Base-by-base conservation (phyloP, 2,329 filamentous ascomycete genomes). In the Lasiodiplodia citricola region DNA sequence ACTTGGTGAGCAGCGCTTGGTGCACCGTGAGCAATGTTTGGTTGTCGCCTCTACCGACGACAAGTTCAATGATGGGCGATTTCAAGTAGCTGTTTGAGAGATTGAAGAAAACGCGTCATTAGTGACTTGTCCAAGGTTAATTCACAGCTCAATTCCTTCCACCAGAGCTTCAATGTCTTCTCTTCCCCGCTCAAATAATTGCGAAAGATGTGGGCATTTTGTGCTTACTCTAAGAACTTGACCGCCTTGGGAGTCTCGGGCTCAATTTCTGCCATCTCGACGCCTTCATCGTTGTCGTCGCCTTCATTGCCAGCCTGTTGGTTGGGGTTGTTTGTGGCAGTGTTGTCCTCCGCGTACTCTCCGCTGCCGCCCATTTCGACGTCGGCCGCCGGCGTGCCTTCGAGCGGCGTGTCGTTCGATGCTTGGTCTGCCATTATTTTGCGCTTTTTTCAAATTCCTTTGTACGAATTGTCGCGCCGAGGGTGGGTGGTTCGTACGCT, bases 11-110 rank as follows among this genome's bases (percentile, higher is more conserved):
- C 31, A 97, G 86, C 3, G 85, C 90, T 81, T 97, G 91, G 79
- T 97, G 94, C 7, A 93, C 93, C 28, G 88, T 90, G 69, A 97
- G 86, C 38, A 89, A 84, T 11, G 88, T 89, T 74, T 87, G 84
- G 1, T 81, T 78, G 4, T 88, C 87, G 68, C 85, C 89, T 58
- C 81, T 80, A 69, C 83, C 83, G 44, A 83, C 79, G 4, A 80
- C 60, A 2, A 86, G 74, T 70, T 85, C 79, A 56, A 85, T 75
- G 44, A 85, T 83, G 0, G 83, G 81, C 25, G 82, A 84, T 73
- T 81, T 81, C 67, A 85, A 77, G 72, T 83, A 80, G 76, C 83
- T 85, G 69, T 50, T 23, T n/a, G 51, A 21, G 6, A 37, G 13
- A 8, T 7, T 2, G 21, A 47, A 14, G 44, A 21, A 21, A 21